These are phyloP conservation scores for Trapa bicornis DNA, from an alignment of 345 rosid genomes.

Conservation along the genomic window DNA sequence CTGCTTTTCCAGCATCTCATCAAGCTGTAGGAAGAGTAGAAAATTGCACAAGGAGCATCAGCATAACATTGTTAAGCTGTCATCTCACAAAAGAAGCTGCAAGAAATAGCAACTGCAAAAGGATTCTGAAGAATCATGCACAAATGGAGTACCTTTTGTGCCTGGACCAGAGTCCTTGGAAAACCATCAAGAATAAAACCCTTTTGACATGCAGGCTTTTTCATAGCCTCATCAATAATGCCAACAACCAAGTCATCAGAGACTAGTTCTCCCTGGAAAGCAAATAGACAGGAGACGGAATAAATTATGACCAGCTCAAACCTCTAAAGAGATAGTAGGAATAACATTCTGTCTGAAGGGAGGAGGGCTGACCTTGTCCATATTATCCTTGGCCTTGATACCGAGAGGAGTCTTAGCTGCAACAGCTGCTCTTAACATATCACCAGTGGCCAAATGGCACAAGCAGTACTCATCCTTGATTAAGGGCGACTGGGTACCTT, in stretches of 20 bases:
- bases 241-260: constrained; percentile 95
- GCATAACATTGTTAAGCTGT: neutral
- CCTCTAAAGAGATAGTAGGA: neutral
- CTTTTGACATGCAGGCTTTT: constrained; percentile 82
- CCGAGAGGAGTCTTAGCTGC: constrained; percentile 93
- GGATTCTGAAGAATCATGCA: neutral
- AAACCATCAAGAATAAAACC: constrained; percentile 98
- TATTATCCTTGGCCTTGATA: constrained; percentile 85
- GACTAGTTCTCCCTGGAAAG: constrained; percentile 82
- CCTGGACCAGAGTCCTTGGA: constrained; percentile 90
- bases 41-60: neutral
- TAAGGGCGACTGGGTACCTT: constrained; percentile 93
- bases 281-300: constrained; percentile 3
- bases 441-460: constrained; percentile 98
- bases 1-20: constrained; percentile 82
- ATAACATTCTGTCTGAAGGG: no score
- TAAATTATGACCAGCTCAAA: neutral
- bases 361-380: constrained; percentile 59
- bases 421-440: constrained; percentile 96
- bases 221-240: constrained; percentile 92
- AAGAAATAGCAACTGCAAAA: neutral
- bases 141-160: constrained; percentile 49
- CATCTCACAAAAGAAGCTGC: neutral
- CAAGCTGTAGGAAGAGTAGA: constrained; percentile 43
- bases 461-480: constrained; percentile 88